These are phyloP conservation scores for Coniella lustricola DNA, from an alignment of 2,329 filamentous ascomycete genomes.

Conservation along the genomic window DNA sequence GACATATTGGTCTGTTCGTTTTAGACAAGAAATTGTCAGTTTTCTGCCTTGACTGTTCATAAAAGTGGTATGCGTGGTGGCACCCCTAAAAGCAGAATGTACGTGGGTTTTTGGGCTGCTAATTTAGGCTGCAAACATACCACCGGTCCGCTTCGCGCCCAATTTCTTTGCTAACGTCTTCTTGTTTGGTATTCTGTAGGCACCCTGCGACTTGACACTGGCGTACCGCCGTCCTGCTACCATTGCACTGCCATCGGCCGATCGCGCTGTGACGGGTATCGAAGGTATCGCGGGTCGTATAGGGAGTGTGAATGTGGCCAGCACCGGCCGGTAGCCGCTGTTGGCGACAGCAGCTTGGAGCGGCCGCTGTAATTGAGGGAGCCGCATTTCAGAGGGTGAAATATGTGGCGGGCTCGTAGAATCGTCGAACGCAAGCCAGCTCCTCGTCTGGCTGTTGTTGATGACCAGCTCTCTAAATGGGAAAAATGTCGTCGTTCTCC, in stretches of 20 bases:
- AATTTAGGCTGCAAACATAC: constrained; percentile 39
- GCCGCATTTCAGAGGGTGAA: constrained; percentile 29
- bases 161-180: constrained; percentile 69
- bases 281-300: constrained; percentile 19
- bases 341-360: constrained; percentile 30
- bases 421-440: neutral
- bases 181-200: constrained; percentile 58
- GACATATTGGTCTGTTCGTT: constrained; percentile 70
- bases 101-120: neutral
- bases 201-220: constrained; percentile 58
- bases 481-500: constrained; percentile 5
- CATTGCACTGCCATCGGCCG: constrained; percentile 32
- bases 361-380: constrained; percentile 37
- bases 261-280: constrained; percentile 20
- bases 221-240: constrained; percentile 48
- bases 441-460: constrained; percentile 1
- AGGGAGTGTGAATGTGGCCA: constrained; percentile 17
- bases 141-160: constrained; percentile 87
- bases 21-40: constrained; percentile 2
- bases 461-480: neutral
- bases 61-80: neutral
- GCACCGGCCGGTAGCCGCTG: constrained; percentile 18
- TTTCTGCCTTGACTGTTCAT: too few relatives aligned
- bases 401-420: constrained; percentile 14
- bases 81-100: too few relatives aligned